These are phyloP conservation scores for Phytophthora fragariaefolia DNA, from an alignment of 352 stramenopile species.

Conservation along the genomic window DNA sequence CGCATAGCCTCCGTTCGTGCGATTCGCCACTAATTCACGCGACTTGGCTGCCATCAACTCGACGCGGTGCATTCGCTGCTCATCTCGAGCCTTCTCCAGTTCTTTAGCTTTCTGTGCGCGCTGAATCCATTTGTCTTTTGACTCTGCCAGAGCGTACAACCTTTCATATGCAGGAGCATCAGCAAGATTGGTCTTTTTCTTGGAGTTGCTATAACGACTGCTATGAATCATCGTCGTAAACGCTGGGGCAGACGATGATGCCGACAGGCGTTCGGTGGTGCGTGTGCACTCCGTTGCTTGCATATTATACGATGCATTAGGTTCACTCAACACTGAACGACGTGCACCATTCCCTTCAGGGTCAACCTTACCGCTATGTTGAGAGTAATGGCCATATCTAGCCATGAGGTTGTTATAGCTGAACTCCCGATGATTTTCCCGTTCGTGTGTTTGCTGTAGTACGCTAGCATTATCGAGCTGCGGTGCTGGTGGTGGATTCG, in stretches of 20 bases:
- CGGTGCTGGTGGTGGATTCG: neutral
- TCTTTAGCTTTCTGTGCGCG: conserved; percentile 74
- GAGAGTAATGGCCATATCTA: conserved; percentile 78
- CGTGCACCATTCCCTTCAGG: conserved; percentile 13
- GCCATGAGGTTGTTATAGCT: conserved; percentile 80
- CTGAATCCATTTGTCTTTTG: conserved; percentile 78
- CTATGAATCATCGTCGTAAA: conserved; percentile 27
- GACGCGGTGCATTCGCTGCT: conserved; percentile 43
- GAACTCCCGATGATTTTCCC: conserved; percentile 64
- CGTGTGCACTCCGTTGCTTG: conserved; percentile 46
- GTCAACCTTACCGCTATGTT: conserved; percentile 70
- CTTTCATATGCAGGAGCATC: conserved; percentile 59
- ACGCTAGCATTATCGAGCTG: conserved; percentile 4
- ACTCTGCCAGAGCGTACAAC: conserved; percentile 72
- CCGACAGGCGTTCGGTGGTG: conserved; percentile 17
- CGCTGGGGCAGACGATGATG: conserved; percentile 14
- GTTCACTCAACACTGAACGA: conserved; percentile 27
- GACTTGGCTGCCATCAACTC: conserved; percentile 72
- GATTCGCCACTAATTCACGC: conserved; percentile 58
- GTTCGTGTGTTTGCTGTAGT: conserved; percentile 27
- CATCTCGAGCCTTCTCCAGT: conserved; percentile 54
- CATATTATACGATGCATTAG: conserved; percentile 44
- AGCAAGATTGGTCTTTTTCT: conserved; percentile 44
- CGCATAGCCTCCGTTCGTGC: conserved; percentile 57
- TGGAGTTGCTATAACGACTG: conserved; percentile 20